Evolutionary conservation across 2,329 filamentous ascomycete species (phyloP).

Genomic region (Microdochium nivale): DNA sequence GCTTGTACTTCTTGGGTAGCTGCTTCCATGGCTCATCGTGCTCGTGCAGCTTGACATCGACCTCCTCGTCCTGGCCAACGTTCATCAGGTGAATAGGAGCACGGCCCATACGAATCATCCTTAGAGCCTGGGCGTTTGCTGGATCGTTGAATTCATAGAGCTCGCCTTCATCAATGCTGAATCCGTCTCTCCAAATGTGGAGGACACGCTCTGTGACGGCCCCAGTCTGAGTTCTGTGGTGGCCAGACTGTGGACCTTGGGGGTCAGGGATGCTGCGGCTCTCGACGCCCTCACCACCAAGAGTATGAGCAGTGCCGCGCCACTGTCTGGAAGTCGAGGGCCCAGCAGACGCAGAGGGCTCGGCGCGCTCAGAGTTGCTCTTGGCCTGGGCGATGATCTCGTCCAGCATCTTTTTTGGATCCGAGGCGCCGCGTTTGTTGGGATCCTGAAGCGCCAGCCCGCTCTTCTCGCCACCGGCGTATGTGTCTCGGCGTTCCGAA

Average conservation of each 20-base stretch:
- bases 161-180: constrained; percentile 75
- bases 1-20: constrained; percentile 67
- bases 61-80: constrained; percentile 63
- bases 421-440: constrained; percentile 26
- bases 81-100: constrained; percentile 73
- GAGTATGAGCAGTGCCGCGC: constrained; percentile 62
- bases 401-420: constrained; percentile 47
- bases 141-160: constrained; percentile 75
- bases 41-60: constrained; percentile 72
- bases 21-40: constrained; percentile 66
- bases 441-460: constrained; percentile 61
- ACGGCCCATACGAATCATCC: constrained; percentile 68
- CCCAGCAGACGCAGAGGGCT: constrained; percentile 38
- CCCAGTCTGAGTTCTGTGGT: constrained; percentile 22
- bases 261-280: constrained; percentile 62
- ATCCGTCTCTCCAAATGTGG: constrained; percentile 77
- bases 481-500: constrained; percentile 58
- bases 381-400: constrained; percentile 58
- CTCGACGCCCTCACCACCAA: constrained; percentile 69
- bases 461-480: constrained; percentile 81
- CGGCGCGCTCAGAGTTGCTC: constrained; percentile 54
- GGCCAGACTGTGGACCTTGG: constrained; percentile 15
- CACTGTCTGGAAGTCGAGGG: constrained; percentile 48
- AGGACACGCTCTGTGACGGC: constrained; percentile 58
- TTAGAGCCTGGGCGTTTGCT: constrained; percentile 59